A percentile compares a stretch with the other conserved stretches of the same genome.
Conservation (phyloP, 164 flowering plant genomes). For the Annona cherimola region DNA sequence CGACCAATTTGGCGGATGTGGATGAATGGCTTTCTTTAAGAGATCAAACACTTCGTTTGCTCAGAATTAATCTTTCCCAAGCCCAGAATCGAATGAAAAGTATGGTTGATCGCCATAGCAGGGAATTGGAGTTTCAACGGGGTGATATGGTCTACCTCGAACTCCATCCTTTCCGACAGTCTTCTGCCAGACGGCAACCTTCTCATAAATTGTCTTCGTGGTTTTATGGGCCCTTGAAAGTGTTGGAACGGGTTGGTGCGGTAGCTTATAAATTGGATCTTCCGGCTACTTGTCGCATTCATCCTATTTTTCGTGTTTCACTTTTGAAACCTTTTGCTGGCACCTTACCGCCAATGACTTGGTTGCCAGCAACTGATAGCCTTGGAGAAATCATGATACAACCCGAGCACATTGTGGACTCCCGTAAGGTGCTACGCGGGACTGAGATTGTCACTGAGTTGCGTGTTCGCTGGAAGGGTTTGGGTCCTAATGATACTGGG, state of each 20-base stretch:
- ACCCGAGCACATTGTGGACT: too few relatives aligned
- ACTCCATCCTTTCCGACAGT: conserved; percentile 7
- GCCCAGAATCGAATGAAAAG: conserved; percentile 8
- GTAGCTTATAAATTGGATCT: conserved; percentile 8
- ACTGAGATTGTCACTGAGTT: too few relatives aligned
- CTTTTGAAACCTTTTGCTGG: too few relatives aligned
- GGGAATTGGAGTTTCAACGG: background rate
- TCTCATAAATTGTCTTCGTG: background rate
- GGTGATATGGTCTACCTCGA: conserved; percentile 3
- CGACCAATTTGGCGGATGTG: background rate
- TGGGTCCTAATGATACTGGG: too few relatives aligned
- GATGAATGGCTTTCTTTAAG: background rate
- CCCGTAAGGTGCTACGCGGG: too few relatives aligned
- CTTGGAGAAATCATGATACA: too few relatives aligned
- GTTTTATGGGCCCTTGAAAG: conserved; percentile 4
- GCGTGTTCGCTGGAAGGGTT: too few relatives aligned
- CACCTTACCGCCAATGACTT: too few relatives aligned
- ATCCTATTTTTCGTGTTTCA: conserved; percentile 10
- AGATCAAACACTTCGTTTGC: background rate
- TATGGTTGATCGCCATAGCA: background rate
- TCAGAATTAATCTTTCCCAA: background rate
- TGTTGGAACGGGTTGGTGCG: conserved; percentile 1
- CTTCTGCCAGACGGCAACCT: background rate
- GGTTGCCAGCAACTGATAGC: too few relatives aligned
- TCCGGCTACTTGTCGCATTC: background rate